phyloP scores from a whole-genome alignment of 306 rosid genomes.

The Prunus mume region DNA sequence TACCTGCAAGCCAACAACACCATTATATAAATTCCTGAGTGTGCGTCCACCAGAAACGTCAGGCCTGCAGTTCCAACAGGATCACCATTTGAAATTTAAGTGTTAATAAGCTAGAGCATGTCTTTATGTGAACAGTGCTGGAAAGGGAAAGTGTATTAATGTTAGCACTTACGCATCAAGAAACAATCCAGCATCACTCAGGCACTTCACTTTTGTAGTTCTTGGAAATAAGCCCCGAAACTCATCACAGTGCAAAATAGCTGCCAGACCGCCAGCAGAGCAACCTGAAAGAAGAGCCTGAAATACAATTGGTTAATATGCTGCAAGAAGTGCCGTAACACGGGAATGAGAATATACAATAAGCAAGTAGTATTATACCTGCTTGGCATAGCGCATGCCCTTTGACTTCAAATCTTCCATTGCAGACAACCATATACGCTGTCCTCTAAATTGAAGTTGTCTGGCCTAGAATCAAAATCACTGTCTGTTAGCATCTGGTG shows the following conservation, averaged over 20 bases:
- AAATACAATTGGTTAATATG: slow-evolving; percentile 4
- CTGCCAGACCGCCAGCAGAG: slow-evolving; percentile 97
- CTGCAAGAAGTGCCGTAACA: background rate
- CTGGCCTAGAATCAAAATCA: slow-evolving; percentile 40
- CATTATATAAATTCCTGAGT: slow-evolving; percentile 59
- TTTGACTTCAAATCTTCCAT: slow-evolving; percentile 80
- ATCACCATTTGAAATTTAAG: slow-evolving; percentile 7
- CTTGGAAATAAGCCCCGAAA: slow-evolving; percentile 58
- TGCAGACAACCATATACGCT: slow-evolving; percentile 86
- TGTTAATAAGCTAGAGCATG: slow-evolving; percentile 11
- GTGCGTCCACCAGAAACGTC: slow-evolving; percentile 72
- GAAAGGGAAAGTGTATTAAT: slow-evolving; percentile 12
- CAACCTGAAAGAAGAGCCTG: slow-evolving; percentile 98
- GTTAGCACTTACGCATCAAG: slow-evolving; percentile 71
- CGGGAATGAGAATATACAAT: slow-evolving; percentile 9
- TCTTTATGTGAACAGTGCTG: background rate
- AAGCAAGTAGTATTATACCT: slow-evolving; percentile 42
- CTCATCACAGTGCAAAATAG: slow-evolving; percentile 88
- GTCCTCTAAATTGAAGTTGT: slow-evolving; percentile 82
- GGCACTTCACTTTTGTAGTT: slow-evolving; percentile 77
- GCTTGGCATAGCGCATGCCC: slow-evolving; percentile 83
- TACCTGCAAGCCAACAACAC: slow-evolving; percentile 87
- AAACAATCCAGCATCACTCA: slow-evolving; percentile 94
- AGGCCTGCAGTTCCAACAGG: slow-evolving; percentile 33
- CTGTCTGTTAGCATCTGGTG: slow-evolving; percentile 8